Conservation (phyloP, 2,329 filamentous ascomycete genomes). For the Xylaria digitata region DNA sequence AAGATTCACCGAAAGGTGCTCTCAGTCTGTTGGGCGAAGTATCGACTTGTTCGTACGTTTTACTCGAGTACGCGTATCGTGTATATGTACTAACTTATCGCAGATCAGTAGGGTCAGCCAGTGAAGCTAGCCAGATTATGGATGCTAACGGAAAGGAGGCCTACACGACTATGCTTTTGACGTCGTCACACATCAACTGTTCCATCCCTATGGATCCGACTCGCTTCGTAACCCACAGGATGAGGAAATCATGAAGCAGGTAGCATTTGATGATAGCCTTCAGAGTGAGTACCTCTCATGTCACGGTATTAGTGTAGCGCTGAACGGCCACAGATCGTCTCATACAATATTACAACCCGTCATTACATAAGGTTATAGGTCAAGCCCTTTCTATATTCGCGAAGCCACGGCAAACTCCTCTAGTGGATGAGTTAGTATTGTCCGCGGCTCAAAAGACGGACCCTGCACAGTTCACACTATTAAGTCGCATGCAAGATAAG, state of each 20-base stretch:
- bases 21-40: constrained; percentile 56
- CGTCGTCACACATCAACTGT: constrained; percentile 75
- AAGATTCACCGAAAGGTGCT: constrained; percentile 66
- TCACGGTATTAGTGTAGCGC: neutral
- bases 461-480: constrained; percentile 65
- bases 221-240: constrained; percentile 67
- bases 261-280: constrained; percentile 74
- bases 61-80: neutral
- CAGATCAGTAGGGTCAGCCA: constrained; percentile 43
- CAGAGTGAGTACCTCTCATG: constrained; percentile 62
- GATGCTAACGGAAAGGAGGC: constrained; percentile 44
- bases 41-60: constrained; percentile 71
- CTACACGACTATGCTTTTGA: constrained; percentile 77
- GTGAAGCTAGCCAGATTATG: neutral
- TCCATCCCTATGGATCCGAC: constrained; percentile 72
- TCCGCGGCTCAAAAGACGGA: constrained; percentile 60
- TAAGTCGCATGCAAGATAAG: constrained; percentile 68
- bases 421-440: constrained; percentile 70
- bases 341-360: constrained; percentile 67
- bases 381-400: constrained; percentile 60
- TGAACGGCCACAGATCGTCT: constrained; percentile 63
- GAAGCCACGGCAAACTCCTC: constrained; percentile 66
- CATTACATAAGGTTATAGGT: constrained; percentile 60
- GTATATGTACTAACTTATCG: constrained; percentile 26
- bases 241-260: constrained; percentile 74